phyloP scores from a whole-genome alignment of 345 rosid genomes.

The rapeseed (Brassica napus) region Da-Ae NC_063439.1:22036001-22036500 shows the following conservation, averaged over 20 bases:
- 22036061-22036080: conserved; percentile 18
- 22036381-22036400: background rate
- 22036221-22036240: too few relatives aligned
- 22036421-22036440: background rate
- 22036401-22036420: background rate
- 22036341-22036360: too few relatives aligned
- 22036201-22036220: too few relatives aligned
- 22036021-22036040: background rate
- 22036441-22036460: background rate
- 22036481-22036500: background rate
- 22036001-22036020: conserved; percentile 14
- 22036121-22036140: background rate
- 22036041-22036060: background rate
- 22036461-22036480: background rate
- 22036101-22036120: background rate
- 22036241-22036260: too few relatives aligned
- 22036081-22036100: conserved; percentile 1
- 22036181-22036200: too few relatives aligned
- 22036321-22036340: too few relatives aligned
- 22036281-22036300: too few relatives aligned
- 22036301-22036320: too few relatives aligned
- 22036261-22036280: too few relatives aligned
- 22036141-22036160: background rate
- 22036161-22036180: too few relatives aligned
- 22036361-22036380: too few relatives aligned